A percentile compares a stretch with the other conserved stretches of the same genome.
Evolutionary conservation across 2,329 filamentous ascomycete genomes (phyloP).

Genomic region (Immersiporthe knoxdaviesiana): DNA sequence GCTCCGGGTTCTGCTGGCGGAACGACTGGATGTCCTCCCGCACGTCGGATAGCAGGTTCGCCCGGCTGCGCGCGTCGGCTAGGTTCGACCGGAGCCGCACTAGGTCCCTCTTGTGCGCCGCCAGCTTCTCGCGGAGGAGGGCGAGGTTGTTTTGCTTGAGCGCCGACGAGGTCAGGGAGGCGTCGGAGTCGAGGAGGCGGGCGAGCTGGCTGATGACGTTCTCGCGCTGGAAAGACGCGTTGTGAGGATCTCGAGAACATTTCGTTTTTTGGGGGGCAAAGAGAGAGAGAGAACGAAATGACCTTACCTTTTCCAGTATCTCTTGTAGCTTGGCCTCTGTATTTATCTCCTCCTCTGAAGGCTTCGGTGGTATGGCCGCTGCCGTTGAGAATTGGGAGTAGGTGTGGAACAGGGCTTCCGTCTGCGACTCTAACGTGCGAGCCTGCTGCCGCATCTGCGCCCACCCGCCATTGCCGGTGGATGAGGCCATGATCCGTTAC

Average conservation of each 20-base stretch:
- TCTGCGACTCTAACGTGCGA: slow-evolving; percentile 88
- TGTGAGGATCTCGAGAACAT: slow-evolving; percentile 20
- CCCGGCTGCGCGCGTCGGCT: slow-evolving; percentile 77
- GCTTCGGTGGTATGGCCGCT: slow-evolving; percentile 77
- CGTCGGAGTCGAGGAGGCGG: slow-evolving; percentile 91
- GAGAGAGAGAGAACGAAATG: too few relatives aligned
- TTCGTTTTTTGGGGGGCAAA: too few relatives aligned
- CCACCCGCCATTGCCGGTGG: slow-evolving; percentile 72
- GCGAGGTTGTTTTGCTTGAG: slow-evolving; percentile 97
- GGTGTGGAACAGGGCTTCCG: slow-evolving; percentile 78
- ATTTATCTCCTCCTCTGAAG: slow-evolving; percentile 80
- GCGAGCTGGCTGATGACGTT: slow-evolving; percentile 78
- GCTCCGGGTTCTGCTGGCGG: slow-evolving; percentile 77
- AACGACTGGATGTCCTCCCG: slow-evolving; percentile 91
- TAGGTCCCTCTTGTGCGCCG: slow-evolving; percentile 84
- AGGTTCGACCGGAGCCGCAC: slow-evolving; percentile 74
- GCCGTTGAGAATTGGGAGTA: slow-evolving; percentile 91
- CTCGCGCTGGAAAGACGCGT: slow-evolving; percentile 68
- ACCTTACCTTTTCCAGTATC: slow-evolving; percentile 73
- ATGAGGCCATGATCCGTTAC: slow-evolving; percentile 52
- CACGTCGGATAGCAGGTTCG: slow-evolving; percentile 88
- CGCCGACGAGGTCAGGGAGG: slow-evolving; percentile 81
- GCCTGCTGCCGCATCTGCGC: slow-evolving; percentile 93
- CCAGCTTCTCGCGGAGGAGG: slow-evolving; percentile 86
- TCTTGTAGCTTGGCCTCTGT: slow-evolving; percentile 84